Percentiles rank a stretch among this genome's conserved stretches.
Evolutionary conservation across 1,284 basidiomycete species (phyloP).

Genomic region (Phylloboletellus chloephorus): DNA sequence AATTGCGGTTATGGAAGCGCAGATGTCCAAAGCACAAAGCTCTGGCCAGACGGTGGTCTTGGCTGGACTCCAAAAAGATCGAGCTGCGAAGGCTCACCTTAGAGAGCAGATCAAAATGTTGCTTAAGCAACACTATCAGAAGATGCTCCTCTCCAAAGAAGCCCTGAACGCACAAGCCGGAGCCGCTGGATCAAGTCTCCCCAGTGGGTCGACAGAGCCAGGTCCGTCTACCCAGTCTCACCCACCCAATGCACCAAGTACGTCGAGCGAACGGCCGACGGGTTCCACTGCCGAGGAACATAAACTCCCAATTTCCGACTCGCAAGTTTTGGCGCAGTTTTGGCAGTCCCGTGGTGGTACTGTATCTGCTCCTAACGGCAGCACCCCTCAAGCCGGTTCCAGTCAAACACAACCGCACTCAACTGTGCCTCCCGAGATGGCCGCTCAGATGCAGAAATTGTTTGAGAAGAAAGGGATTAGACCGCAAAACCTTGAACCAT

Average conservation of each 20-base stretch:
- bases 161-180: conserved; percentile 5
- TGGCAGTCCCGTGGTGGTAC: conserved; percentile 28
- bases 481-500: conserved; percentile 10
- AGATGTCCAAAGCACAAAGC: conserved; percentile 14
- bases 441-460: conserved; percentile 49
- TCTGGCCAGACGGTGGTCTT: conserved; percentile 17
- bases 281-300: conserved; percentile 18
- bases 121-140: conserved; percentile 19
- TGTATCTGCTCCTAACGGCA: conserved; percentile 1
- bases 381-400: conserved; percentile 5
- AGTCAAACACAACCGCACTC: conserved; percentile 13
- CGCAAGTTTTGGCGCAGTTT: conserved; percentile 23
- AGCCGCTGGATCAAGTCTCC: not conserved
- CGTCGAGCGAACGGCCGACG: conserved; percentile 8
- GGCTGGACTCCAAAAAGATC: conserved; percentile 13
- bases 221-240: conserved; percentile 15
- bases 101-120: conserved; percentile 16
- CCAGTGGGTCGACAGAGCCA: conserved; percentile 7
- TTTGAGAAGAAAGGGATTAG: conserved; percentile 36
- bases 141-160: conserved; percentile 13
- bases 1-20: conserved; percentile 6
- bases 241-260: conserved; percentile 3
- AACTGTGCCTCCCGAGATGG: conserved; percentile 23
- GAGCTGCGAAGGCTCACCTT: not conserved
- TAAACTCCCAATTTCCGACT: conserved; percentile 16